Evolutionary conservation across 768 basidiomycete species (phyloP), one percentile per base, ranked within the genome.

Genomic region (Lepiota brunneoincarnata): DNA sequence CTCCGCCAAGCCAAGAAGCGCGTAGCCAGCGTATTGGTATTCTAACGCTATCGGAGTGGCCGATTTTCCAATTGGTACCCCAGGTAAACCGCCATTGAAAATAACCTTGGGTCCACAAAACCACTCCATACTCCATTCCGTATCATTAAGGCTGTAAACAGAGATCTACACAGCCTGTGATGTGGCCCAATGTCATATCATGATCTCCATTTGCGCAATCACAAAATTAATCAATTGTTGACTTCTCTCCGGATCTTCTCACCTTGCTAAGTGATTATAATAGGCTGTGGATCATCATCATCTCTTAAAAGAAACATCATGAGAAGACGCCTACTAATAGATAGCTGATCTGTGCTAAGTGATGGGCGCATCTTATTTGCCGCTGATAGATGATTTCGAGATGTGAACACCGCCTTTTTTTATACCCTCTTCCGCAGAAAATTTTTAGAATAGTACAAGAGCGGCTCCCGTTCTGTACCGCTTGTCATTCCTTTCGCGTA

Each of bases 1-100:
- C 11, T n/a, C 17, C 39, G 52, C 52, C 44, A 54, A 46, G 52
- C 52, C 18, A 26, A 40, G 44, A 54, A 54, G 36, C 42, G 37
- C 31, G 31, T 31, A 31, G 31, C 31, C 34, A 35, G 12, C 23
- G 42, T 45, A 45, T 44, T 52, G 42, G 44, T 52, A 45, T 21
- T 24, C 31, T 34, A 44, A 24, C 31, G 12, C 52, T 38, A 39
- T 28, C 38, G 46, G 44, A 46, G 44, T 54, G 36, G 17, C 44
- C 18, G 18, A 20, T 17, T 54, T 54, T 44, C 21, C 44, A 15
- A 17, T 46, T 39, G 26, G 35, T 34, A 35, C 31, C 35, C 24
- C 18, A 12, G 31, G 20, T 17, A 34, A n/a, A 20, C 12, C 35
- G 45, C 45, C 11, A 18, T 47, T 34, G 12, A 23, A 20, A 21